Evolutionary conservation across 2,329 filamentous ascomycete species (phyloP).

Genomic region (Talaromyces atroroseus): DNA sequence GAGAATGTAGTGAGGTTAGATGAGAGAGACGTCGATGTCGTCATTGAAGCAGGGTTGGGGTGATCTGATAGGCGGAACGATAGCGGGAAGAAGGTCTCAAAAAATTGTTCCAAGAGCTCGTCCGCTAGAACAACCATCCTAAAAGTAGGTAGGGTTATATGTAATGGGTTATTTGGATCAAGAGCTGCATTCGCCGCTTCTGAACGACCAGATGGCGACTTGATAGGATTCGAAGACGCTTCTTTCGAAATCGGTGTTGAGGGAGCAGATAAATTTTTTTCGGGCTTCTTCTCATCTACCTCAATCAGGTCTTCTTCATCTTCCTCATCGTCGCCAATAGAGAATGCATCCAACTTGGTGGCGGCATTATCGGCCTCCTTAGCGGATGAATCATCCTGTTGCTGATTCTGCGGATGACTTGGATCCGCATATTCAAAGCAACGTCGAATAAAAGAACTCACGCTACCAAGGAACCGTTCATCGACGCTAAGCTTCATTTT

Average conservation of each 20-base stretch:
- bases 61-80: conserved; percentile 82
- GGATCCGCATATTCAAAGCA: conserved; percentile 99
- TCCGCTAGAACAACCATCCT: conserved; percentile 97
- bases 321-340: conserved; percentile 70
- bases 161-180: conserved; percentile 85
- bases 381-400: conserved; percentile 16
- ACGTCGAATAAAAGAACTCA: conserved; percentile 89
- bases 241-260: conserved; percentile 25
- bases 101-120: conserved; percentile 92
- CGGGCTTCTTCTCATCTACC: conserved; percentile 26
- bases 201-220: conserved; percentile 43
- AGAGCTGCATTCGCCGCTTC: conserved; percentile 83
- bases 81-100: conserved; percentile 88
- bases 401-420: conserved; percentile 64
- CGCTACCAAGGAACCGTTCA: conserved; percentile 84
- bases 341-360: conserved; percentile 56
- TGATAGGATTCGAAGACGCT: conserved; percentile 40
- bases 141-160: conserved; percentile 96
- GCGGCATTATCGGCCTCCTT: conserved; percentile 28
- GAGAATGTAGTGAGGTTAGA: conserved; percentile 82
- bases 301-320: conserved; percentile 47
- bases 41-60: conserved; percentile 42
- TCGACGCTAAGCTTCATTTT: conserved; percentile 58
- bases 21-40: conserved; percentile 46
- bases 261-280: conserved; percentile 21